A percentile compares a stretch with the other conserved stretches of the same genome.
Conservation (phyloP, 331 rosid genomes). For the Malus hybrid region DNA sequence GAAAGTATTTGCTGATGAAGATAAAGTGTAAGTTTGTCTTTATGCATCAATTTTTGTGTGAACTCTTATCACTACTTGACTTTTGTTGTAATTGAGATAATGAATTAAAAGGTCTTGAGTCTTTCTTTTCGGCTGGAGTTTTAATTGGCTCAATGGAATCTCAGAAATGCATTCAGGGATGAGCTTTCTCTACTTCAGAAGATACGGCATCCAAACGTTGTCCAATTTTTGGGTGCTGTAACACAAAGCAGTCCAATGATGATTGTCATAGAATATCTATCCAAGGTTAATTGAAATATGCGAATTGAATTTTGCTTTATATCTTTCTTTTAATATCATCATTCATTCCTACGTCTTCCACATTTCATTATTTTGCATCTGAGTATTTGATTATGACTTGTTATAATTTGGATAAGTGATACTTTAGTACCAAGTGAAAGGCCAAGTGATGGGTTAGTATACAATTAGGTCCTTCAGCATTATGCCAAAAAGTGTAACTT, state of each 20-base stretch:
- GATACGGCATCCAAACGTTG: constrained; percentile 90
- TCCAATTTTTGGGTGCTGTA: constrained; percentile 95
- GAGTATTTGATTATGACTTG: background rate
- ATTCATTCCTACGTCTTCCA: background rate
- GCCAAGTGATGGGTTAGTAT: background rate
- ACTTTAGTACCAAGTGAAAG: background rate
- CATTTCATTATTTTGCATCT: background rate
- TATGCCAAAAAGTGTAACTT: background rate
- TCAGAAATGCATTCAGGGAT: constrained; percentile 80
- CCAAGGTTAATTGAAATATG: constrained; percentile 40
- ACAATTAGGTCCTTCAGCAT: background rate
- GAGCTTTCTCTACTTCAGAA: constrained; percentile 89
- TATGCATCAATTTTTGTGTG: background rate
- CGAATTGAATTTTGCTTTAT: background rate
- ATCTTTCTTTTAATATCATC: background rate
- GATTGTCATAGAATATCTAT: constrained; percentile 86
- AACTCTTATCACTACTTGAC: background rate
- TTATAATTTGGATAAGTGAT: background rate
- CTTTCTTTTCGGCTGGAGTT: constrained; percentile 3
- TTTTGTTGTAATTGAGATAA: background rate
- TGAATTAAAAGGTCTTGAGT: background rate
- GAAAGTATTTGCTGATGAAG: constrained; percentile 63
- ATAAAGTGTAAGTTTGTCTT: constrained; percentile 73
- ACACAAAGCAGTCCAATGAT: constrained; percentile 94
- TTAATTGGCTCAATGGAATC: background rate